Base-by-base conservation (phyloP, 2,329 filamentous ascomycete species). In the Sclerotiophoma versabilis region DNA sequence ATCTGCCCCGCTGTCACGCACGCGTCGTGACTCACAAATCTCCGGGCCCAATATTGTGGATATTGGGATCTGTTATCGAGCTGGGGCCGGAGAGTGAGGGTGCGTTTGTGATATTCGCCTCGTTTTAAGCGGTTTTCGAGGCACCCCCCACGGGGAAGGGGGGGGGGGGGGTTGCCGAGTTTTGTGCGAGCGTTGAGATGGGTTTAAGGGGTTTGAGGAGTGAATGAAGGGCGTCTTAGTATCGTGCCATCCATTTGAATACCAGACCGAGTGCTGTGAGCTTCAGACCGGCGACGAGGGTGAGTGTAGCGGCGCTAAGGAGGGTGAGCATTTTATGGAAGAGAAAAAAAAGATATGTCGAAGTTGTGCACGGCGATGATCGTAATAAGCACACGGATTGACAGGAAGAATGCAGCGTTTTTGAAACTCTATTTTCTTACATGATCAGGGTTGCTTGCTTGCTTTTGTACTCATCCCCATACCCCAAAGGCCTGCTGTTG, bases 231-330 rank as follows among this genome's bases (percentile, higher is more conserved):
- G 23, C 27, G 20, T 22, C 17, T 58, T 47, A 66, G 49, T 70
- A 69, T 8, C 58, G 50, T 4, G 59, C 52, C 52, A 69, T 57
- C 69, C 68, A 71, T 25, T 54, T 63, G 36, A 73, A 57, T 1
- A 64, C 63, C 37, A 73, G 54, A 1, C 59, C 67, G 4, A 72
- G 39, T 7, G 71, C 70, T 12, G 70, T 59, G 42, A 73, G 65
- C 48, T 73, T 72, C 14, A 73, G 49, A 17, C 63, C 62, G 8
- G 65, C 59, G 47, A 73, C 58, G 43, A 72, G 51, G 25, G 69
- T 37, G 19, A 72, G 45, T 32, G 51, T 45, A 39, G 45, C 51
- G 9, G 39, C 51, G 51, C 51, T 39, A 39, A 54, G 45, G 26
- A 54, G 45, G 20, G 51, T 45, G 51, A 49, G 34, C 51, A 54